phyloP scores from a whole-genome alignment of 441 rosid genomes.

The Viola pubescens region DNA sequence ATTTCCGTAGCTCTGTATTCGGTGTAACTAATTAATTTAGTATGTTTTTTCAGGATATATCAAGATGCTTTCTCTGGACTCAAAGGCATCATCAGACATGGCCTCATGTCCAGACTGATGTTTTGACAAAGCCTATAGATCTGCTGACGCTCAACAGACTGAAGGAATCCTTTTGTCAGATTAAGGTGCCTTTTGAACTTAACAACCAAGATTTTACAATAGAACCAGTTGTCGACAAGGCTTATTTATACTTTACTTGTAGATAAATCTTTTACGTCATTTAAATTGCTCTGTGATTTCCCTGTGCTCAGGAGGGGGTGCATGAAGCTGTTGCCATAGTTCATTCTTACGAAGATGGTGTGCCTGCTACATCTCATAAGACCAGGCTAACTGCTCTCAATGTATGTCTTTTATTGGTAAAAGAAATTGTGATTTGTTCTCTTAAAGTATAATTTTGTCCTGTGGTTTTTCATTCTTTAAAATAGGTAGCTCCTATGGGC shows the following conservation, averaged over 20 bases:
- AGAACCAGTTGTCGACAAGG: too few species aligned
- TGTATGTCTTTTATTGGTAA: slow-evolving; percentile 30
- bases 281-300: slow-evolving; percentile 5
- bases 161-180: slow-evolving; percentile 76
- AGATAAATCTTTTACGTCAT: neutral
- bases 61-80: slow-evolving; percentile 96
- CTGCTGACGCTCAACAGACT: slow-evolving; percentile 72
- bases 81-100: slow-evolving; percentile 94
- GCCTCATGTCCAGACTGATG: slow-evolving; percentile 81
- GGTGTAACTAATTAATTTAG: slow-evolving; percentile 3
- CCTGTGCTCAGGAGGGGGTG: slow-evolving; percentile 61
- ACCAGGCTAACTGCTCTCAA: slow-evolving; percentile 83
- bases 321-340: slow-evolving; percentile 57
- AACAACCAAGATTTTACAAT: neutral
- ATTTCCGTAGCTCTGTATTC: too few species aligned
- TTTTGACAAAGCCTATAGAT: slow-evolving; percentile 75
- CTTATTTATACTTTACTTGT: neutral
- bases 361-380: slow-evolving; percentile 74
- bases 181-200: slow-evolving; percentile 42
- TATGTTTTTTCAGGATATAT: slow-evolving; percentile 60
- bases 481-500: slow-evolving; percentile 96
- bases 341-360: slow-evolving; percentile 72
- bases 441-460: slow-evolving; percentile 8
- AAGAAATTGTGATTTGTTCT: slow-evolving; percentile 12
- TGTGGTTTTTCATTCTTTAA: slow-evolving; percentile 9